Evolutionary conservation across 176 grass and related monocot species (phyloP).

Genomic region (Triticum turgidum): DNA sequence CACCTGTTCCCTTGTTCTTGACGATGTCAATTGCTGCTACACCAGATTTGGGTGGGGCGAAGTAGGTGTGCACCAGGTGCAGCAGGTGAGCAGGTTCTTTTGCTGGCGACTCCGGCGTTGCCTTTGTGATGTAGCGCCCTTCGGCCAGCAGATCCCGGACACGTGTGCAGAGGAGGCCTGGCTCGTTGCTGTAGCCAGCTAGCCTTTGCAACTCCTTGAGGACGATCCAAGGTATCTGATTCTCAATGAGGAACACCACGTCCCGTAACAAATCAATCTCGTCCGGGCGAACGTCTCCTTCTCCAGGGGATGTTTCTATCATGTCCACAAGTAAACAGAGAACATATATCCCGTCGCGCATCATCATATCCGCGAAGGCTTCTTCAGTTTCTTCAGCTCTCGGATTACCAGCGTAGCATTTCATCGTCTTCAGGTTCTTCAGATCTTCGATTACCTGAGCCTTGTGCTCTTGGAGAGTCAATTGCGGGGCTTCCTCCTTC

Average conservation of each 20-base stretch:
- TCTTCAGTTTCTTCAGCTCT: too few relatives aligned
- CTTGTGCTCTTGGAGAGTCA: too few relatives aligned
- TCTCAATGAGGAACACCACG: conserved; percentile 2
- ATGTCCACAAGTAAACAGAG: background rate
- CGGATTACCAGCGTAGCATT: too few relatives aligned
- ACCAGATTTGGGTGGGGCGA: background rate
- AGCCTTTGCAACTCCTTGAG: background rate
- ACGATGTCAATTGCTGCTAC: too few relatives aligned
- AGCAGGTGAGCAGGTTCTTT: background rate
- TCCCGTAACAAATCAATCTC: background rate
- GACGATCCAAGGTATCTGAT: background rate
- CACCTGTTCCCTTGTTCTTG: too few relatives aligned
- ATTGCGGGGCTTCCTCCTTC: too few relatives aligned
- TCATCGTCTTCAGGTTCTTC: too few relatives aligned
- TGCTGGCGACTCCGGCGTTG: background rate
- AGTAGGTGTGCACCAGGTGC: background rate
- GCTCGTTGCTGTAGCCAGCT: background rate
- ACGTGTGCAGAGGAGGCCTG: background rate
- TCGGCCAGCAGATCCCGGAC: background rate
- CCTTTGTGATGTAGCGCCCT: background rate
- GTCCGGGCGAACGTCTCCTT: too few relatives aligned
- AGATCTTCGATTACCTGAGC: too few relatives aligned
- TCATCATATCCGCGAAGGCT: background rate
- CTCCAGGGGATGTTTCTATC: background rate
- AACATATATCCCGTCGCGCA: background rate